These are phyloP conservation scores for Plenodomus lindquistii DNA, from an alignment of 2,329 filamentous ascomycete genomes.

Conservation along the genomic window DNA sequence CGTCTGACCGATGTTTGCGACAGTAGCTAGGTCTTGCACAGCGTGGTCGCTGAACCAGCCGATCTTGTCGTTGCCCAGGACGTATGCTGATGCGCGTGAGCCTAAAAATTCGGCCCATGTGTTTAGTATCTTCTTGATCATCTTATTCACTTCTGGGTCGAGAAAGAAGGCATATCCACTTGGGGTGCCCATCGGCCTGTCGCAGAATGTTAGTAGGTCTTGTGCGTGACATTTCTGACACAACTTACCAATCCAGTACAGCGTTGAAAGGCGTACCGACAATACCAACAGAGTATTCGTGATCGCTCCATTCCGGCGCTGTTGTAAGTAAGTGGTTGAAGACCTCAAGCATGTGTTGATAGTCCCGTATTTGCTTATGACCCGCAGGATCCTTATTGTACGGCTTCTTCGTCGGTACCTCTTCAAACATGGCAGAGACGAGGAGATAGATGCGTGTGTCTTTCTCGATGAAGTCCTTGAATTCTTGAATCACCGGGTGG, in stretches of 20 bases:
- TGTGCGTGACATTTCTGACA: conserved; percentile 18
- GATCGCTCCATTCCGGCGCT: conserved; percentile 49
- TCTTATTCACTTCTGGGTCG: conserved; percentile 43
- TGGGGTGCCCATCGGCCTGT: conserved; percentile 18
- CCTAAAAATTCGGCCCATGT: conserved; percentile 49
- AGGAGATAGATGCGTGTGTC: conserved; percentile 69
- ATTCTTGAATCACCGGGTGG: conserved; percentile 65
- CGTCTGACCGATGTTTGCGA: conserved; percentile 21
- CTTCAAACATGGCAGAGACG: conserved; percentile 68
- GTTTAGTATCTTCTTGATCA: conserved; percentile 57
- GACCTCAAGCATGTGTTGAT: conserved; percentile 67
- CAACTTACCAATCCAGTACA: conserved; percentile 63
- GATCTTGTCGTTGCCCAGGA: conserved; percentile 39
- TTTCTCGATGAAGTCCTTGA: conserved; percentile 67
- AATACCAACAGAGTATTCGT: conserved; percentile 45
- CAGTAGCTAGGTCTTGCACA: conserved; percentile 36
- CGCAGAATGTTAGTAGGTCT: neutral
- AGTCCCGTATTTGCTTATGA: conserved; percentile 65
- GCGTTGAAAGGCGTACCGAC: conserved; percentile 62
- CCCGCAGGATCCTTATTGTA: conserved; percentile 67
- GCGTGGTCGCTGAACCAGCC: conserved; percentile 49
- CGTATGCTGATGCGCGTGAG: conserved; percentile 42
- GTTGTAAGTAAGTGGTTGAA: conserved; percentile 60
- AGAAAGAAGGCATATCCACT: conserved; percentile 58
- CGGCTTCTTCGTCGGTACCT: conserved; percentile 63